These are phyloP conservation scores for Ilyonectria mors-panacis DNA, from an alignment of 2,329 filamentous ascomycete species.

Conservation along the genomic window DNA sequence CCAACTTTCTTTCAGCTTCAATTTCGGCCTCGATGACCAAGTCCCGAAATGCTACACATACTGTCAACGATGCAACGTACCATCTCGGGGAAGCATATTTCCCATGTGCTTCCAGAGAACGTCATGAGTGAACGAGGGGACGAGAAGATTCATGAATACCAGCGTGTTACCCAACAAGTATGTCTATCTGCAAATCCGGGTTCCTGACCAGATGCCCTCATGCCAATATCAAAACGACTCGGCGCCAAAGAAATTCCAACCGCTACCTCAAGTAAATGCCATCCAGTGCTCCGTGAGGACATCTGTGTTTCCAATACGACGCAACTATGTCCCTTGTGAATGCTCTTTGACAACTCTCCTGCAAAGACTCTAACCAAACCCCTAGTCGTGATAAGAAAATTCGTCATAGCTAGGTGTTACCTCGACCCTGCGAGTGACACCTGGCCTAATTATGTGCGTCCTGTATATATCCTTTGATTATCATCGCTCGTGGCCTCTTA, in stretches of 20 bases:
- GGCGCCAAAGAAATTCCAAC: slow-evolving; percentile 23
- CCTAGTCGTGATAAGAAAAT: slow-evolving; percentile 41
- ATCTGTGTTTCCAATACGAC: slow-evolving; percentile 38
- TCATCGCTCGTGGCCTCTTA: slow-evolving; percentile 22
- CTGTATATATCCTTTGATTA: slow-evolving; percentile 23
- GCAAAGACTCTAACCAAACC: slow-evolving; percentile 38
- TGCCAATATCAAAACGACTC: slow-evolving; percentile 30
- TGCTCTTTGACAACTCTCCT: slow-evolving; percentile 28
- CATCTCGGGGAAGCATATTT: not conserved
- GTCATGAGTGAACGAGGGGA: not conserved
- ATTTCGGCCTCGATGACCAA: not conserved
- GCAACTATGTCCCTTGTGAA: slow-evolving; percentile 29
- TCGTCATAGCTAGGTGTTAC: slow-evolving; percentile 26
- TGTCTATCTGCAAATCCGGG: slow-evolving; percentile 25
- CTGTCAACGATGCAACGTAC: slow-evolving; percentile 6
- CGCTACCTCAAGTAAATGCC: slow-evolving; percentile 31
- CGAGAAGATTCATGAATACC: not conserved
- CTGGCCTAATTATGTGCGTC: slow-evolving; percentile 23
- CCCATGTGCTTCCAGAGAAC: not conserved
- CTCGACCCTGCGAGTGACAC: slow-evolving; percentile 26
- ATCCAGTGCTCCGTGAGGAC: slow-evolving; percentile 41
- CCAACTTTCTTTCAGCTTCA: slow-evolving; percentile 20
- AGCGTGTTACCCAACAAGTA: slow-evolving; percentile 8
- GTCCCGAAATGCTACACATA: not conserved
- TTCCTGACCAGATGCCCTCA: slow-evolving; percentile 22